Conservation (phyloP, 352 stramenopile species). For the Pythium diclinum region DNA sequence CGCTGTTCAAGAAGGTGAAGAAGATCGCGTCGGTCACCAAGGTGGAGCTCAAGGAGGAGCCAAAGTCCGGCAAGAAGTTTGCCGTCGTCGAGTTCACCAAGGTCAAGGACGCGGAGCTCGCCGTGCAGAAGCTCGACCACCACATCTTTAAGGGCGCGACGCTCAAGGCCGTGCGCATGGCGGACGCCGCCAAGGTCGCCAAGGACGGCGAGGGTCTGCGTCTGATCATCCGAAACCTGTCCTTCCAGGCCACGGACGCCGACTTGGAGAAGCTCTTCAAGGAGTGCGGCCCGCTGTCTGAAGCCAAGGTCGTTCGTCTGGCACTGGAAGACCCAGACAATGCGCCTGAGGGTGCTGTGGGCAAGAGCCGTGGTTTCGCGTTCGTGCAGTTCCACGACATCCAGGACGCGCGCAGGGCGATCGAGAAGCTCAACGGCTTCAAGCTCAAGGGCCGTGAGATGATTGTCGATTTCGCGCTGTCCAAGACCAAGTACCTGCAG, state of each 20-base stretch:
- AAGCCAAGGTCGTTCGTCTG: conserved; percentile 73
- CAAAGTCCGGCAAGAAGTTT: conserved; percentile 52
- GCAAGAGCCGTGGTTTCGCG: conserved; percentile 74
- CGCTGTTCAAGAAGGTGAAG: conserved; percentile 77
- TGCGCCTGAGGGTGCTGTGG: conserved; percentile 35
- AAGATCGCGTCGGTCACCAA: conserved; percentile 56
- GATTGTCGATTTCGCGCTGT: conserved; percentile 82
- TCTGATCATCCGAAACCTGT: conserved; percentile 82
- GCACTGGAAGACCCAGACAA: conserved; percentile 47
- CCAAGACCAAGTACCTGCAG: conserved; percentile 76
- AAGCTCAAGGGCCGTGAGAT: conserved; percentile 84
- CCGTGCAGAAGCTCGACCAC: conserved; percentile 72
- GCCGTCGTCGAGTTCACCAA: conserved; percentile 65
- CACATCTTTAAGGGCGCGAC: conserved; percentile 81
- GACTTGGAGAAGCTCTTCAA: conserved; percentile 74
- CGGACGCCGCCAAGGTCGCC: conserved; percentile 25
- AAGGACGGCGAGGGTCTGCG: conserved; percentile 54
- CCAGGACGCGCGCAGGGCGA: conserved; percentile 53
- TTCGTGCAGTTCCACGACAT: conserved; percentile 81
- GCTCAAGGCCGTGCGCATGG: conserved; percentile 55
- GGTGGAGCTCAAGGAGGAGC: conserved; percentile 61
- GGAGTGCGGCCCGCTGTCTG: conserved; percentile 59
- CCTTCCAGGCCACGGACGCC: conserved; percentile 72
- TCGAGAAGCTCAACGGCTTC: conserved; percentile 68
- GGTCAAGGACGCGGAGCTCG: conserved; percentile 44